Base-by-base conservation (phyloP, 768 basidiomycete genomes). In the Rhizopogon vulgaris region DNA sequence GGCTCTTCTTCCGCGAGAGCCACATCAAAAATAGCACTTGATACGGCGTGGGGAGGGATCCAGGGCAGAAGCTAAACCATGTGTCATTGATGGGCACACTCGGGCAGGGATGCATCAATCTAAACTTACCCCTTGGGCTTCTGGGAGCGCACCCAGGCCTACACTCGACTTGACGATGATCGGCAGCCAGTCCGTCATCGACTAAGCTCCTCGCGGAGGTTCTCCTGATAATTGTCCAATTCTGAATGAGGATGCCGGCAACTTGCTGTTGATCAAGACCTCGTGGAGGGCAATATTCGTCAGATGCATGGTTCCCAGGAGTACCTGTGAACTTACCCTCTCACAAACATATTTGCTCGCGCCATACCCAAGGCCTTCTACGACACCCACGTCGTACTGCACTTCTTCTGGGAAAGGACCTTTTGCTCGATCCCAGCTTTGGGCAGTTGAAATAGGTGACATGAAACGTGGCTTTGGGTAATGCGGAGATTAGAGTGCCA, bases 161-260 rank as follows among this genome's bases (percentile, higher is more conserved):
- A 70, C 41, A 41, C 65, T 67, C 4, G 72, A 71, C 54, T 68
- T 67, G 27, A 73, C 57, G 5, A 75, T 60, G 24, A 63, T 59
- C 9, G 73, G 69, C 18, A 75, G 58, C 69, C 71, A 72, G 32
- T 70, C 65, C 2, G 64, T 58, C 1, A 63, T 67, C 36, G 63
- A 64, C 74, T 71, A 73, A 8, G 66, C 64, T 11, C 73, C 74
- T 49, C 68, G 64, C 3, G 60, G 55, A 4, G 42, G 34, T 24
- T 64, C 65, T 4, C 71, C 73, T 14, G 62, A 54, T 50, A 76
- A 60, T 52, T 74, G 72, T 9, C 74, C 70, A 12, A 73, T 63
- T 15, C 68, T 63, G 39, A 73, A 65, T 3, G 67, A 67, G 0
- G 67, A 64, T 1, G 66, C 63, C 4, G 58, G 51, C 4, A 74